Evolutionary conservation across 176 grass and related monocot genomes (phyloP).

Genomic region (Aegilops longissima): DNA sequence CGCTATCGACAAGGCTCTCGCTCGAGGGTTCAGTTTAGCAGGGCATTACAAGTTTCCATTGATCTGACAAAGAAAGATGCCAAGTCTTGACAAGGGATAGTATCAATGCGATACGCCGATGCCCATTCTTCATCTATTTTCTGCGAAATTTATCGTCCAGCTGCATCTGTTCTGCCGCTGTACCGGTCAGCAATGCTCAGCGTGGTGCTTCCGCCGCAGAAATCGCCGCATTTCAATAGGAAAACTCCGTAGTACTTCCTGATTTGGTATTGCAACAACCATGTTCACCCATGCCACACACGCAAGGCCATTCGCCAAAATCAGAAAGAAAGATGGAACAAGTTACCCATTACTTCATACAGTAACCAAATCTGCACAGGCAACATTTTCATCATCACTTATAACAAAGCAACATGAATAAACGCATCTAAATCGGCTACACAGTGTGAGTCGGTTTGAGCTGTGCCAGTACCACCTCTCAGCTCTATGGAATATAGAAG

Average conservation of each 20-base stretch:
- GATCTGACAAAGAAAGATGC: neutral
- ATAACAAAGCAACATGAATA: slow-evolving; percentile 42
- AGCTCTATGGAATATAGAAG: slow-evolving; percentile 23
- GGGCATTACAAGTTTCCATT: neutral
- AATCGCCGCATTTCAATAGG: no score
- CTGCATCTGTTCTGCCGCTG: neutral
- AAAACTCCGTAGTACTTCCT: no score
- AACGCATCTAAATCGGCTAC: slow-evolving; percentile 34
- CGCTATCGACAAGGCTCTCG: neutral
- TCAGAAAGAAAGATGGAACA: neutral
- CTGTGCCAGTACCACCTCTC: slow-evolving; percentile 19
- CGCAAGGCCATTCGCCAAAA: neutral
- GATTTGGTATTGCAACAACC: neutral
- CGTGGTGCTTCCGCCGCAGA: no score
- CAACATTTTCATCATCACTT: neutral
- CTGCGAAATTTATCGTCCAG: neutral
- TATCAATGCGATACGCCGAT: no score
- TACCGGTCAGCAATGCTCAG: no score
- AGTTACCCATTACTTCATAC: neutral
- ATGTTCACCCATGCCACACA: neutral
- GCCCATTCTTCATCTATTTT: neutral
- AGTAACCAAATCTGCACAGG: neutral
- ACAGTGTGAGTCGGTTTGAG: slow-evolving; percentile 27
- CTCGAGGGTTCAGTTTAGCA: neutral
- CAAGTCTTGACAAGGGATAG: neutral